Conservation (phyloP, 2,329 filamentous ascomycete species). For the Beauveria sp. region DNA sequence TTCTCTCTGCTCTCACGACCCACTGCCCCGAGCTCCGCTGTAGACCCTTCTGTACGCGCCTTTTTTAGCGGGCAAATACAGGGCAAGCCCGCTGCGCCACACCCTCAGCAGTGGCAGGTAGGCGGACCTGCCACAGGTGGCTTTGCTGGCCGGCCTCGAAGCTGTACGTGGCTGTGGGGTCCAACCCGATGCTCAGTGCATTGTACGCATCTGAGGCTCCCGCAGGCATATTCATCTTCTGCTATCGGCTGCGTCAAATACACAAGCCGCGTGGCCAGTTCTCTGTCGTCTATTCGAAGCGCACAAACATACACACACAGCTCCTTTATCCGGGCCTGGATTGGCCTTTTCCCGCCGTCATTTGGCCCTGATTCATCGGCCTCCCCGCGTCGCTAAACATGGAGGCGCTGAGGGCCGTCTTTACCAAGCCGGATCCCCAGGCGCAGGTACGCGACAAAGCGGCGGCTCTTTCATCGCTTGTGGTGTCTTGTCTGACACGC, state of each 20-base stretch:
- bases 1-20: too few relatives aligned
- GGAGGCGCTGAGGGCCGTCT: conserved; percentile 80
- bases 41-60: not conserved
- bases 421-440: conserved; percentile 88
- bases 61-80: not conserved
- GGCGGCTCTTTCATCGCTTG: not conserved
- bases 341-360: not conserved
- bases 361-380: conserved; percentile 2
- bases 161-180: not conserved
- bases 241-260: conserved; percentile 2
- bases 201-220: not conserved
- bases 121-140: not conserved
- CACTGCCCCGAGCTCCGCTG: not conserved
- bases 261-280: not conserved
- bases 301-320: not conserved
- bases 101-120: not conserved
- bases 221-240: not conserved
- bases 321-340: not conserved
- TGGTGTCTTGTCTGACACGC: not conserved
- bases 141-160: not conserved
- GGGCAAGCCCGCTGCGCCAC: not conserved
- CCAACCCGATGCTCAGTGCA: not conserved
- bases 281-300: not conserved
- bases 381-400: conserved; percentile 41
- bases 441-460: conserved; percentile 59